Percentiles rank a stretch among this genome's conserved stretches.
Conservation (phyloP, 2,329 filamentous ascomycete species). For the Zalaria obscura region DNA sequence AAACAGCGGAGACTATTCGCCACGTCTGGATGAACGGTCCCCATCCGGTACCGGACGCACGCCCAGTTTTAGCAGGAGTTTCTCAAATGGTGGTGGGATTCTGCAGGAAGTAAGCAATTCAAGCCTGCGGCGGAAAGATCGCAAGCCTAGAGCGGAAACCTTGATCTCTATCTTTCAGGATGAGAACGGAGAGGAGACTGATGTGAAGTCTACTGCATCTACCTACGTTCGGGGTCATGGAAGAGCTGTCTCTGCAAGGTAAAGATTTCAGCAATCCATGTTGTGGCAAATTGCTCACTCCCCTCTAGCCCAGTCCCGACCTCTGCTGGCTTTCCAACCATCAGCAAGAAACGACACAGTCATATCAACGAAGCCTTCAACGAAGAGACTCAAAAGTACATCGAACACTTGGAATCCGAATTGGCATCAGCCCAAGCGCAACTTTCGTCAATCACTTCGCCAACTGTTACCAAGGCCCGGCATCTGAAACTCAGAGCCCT, state of each 20-base stretch:
- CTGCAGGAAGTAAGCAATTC: constrained; percentile 9
- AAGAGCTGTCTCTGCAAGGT: no score
- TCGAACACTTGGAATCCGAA: constrained; percentile 34
- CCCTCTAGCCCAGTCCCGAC: constrained; percentile 1
- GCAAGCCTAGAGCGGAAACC: constrained; percentile 7
- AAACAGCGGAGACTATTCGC: constrained; percentile 11
- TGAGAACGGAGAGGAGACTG: constrained; percentile 11
- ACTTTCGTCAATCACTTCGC: constrained; percentile 25
- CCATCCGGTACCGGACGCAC: neutral
- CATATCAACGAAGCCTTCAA: constrained; percentile 14
- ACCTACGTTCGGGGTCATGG: no score
- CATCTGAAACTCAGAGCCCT: constrained; percentile 22
- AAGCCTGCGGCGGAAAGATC: constrained; percentile 7
- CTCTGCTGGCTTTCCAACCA: constrained; percentile 5
- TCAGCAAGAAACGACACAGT: constrained; percentile 12
- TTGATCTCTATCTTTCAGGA: constrained; percentile 12
- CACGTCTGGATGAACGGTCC: constrained; percentile 4
- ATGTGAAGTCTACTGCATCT: no score
- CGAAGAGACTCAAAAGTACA: constrained; percentile 29
- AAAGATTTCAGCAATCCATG: neutral
- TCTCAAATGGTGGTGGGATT: constrained; percentile 1
- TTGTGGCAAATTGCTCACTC: constrained; percentile 8
- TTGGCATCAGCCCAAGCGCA: constrained; percentile 26
- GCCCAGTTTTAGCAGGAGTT: neutral
- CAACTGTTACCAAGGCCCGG: constrained; percentile 20